A percentile compares a stretch with the other conserved stretches of the same genome.
Conservation (phyloP, 768 basidiomycete species). For the Podaxis rugospora region DNA sequence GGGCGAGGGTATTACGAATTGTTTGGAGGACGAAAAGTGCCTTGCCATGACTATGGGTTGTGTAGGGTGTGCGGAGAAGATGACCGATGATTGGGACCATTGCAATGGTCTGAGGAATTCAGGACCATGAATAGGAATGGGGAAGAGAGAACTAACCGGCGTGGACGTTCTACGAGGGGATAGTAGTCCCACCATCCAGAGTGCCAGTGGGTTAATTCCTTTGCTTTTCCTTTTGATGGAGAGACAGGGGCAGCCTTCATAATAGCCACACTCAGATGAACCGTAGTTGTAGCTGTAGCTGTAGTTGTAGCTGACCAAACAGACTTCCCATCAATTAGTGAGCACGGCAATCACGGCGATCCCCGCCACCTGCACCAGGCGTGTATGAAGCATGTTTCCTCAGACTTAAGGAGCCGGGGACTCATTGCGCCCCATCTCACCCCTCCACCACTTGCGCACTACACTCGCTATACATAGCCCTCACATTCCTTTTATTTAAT, state of each 20-base stretch:
- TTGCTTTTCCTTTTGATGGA: slow-evolving; percentile 51
- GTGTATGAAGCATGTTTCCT: too few relatives aligned
- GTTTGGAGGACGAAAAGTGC: slow-evolving; percentile 66
- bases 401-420: too few relatives aligned
- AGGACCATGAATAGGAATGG: slow-evolving; percentile 4
- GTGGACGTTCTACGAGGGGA: slow-evolving; percentile 52
- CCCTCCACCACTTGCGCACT: too few relatives aligned
- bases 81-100: slow-evolving; percentile 67
- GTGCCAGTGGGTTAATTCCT: slow-evolving; percentile 50
- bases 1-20: slow-evolving; percentile 57
- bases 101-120: slow-evolving; percentile 49
- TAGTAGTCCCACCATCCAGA: slow-evolving; percentile 74
- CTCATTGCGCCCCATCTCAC: too few relatives aligned
- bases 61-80: slow-evolving; percentile 65
- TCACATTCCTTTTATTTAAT: too few relatives aligned
- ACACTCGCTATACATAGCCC: too few relatives aligned
- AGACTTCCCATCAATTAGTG: too few relatives aligned
- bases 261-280: too few relatives aligned
- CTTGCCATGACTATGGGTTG: slow-evolving; percentile 57
- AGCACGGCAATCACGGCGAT: too few relatives aligned
- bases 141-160: slow-evolving; percentile 35
- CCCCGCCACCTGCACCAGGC: too few relatives aligned
- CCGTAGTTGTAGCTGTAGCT: too few relatives aligned
- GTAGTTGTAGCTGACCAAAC: too few relatives aligned
- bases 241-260: slow-evolving; percentile 24